phyloP scores from a whole-genome alignment of 768 basidiomycete species.

The Termitomyces sp. region DNA sequence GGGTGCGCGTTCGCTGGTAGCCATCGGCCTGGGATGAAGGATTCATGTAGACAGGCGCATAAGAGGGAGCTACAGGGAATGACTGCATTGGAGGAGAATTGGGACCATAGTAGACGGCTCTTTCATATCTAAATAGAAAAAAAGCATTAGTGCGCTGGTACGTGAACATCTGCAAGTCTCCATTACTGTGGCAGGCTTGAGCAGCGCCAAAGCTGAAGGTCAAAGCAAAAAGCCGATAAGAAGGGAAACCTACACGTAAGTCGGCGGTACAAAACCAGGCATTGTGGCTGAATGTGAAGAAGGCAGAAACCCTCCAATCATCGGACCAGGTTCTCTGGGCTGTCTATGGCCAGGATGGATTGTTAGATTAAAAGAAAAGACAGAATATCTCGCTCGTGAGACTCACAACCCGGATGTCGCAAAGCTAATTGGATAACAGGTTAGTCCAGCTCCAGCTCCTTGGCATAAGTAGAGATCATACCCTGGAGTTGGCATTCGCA shows the following conservation, averaged over 20 bases:
- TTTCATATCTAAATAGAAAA: conserved; percentile 15
- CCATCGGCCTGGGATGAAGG: conserved; percentile 3
- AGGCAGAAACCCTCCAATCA: conserved; percentile 10
- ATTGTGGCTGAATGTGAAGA: conserved; percentile 12
- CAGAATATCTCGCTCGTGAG: not conserved
- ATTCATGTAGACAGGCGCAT: conserved; percentile 11
- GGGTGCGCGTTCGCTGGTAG: conserved; percentile 8
- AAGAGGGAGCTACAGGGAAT: conserved; percentile 8
- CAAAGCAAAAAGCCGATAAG: not conserved
- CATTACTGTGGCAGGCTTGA: conserved; percentile 18
- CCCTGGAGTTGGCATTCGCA: conserved; percentile 27
- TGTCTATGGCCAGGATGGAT: conserved; percentile 1
- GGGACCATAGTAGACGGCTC: conserved; percentile 14
- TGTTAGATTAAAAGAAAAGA: not conserved
- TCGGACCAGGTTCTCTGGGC: conserved; percentile 6
- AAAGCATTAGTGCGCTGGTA: not conserved
- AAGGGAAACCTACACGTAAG: conserved; percentile 14
- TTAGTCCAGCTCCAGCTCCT: not conserved
- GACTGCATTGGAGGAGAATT: conserved; percentile 12
- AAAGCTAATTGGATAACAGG: conserved; percentile 19
- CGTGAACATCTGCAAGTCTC: not conserved
- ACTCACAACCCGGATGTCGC: conserved; percentile 25
- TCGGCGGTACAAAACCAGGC: conserved; percentile 15
- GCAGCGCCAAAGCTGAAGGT: conserved; percentile 2
- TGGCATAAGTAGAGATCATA: conserved; percentile 6